Evolutionary conservation across 2,329 filamentous ascomycete genomes (phyloP).

Genomic region (Leptosphaerulina australis): DNA sequence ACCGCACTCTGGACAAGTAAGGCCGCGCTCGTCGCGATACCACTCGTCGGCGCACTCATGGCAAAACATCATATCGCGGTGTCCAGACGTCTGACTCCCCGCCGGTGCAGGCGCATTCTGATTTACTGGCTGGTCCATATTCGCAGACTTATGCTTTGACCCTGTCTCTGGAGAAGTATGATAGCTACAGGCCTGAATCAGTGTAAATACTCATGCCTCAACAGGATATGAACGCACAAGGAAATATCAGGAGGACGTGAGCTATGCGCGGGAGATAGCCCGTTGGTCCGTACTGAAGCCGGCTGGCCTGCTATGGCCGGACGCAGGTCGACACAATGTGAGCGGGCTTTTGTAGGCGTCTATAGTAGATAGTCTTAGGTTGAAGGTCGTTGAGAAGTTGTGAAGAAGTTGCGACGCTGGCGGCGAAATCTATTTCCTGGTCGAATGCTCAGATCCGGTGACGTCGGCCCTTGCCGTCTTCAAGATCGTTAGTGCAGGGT

Average conservation of each 20-base stretch:
- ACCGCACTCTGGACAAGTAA: conserved; percentile 77
- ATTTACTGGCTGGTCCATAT: conserved; percentile 29
- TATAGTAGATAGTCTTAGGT: not conserved
- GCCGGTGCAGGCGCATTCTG: conserved; percentile 15
- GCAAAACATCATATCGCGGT: conserved; percentile 78
- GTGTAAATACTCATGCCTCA: not conserved
- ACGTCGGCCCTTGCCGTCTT: conserved; percentile 31
- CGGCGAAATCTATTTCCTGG: conserved; percentile 28
- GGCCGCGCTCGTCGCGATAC: conserved; percentile 71
- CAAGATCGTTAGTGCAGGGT: conserved; percentile 29
- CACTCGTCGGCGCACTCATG: conserved; percentile 82
- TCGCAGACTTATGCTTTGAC: conserved; percentile 9
- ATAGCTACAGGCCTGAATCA: conserved; percentile 10
- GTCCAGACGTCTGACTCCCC: conserved; percentile 27
- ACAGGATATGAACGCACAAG: conserved; percentile 21
- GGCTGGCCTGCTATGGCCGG: conserved; percentile 25
- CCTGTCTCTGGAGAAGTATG: conserved; percentile 8
- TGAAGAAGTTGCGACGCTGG: conserved; percentile 18
- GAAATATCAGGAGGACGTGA: conserved; percentile 19
- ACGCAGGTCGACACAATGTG: conserved; percentile 14
- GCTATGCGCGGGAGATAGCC: conserved; percentile 17
- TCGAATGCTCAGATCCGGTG: conserved; percentile 29
- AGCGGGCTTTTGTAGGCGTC: not conserved
- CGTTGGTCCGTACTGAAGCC: conserved; percentile 33
- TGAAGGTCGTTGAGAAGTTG: not conserved